Percentiles rank a stretch among this genome's conserved stretches.
Conservation (phyloP, 1,284 basidiomycete species). For the Bjerkandera adusta region DNA sequence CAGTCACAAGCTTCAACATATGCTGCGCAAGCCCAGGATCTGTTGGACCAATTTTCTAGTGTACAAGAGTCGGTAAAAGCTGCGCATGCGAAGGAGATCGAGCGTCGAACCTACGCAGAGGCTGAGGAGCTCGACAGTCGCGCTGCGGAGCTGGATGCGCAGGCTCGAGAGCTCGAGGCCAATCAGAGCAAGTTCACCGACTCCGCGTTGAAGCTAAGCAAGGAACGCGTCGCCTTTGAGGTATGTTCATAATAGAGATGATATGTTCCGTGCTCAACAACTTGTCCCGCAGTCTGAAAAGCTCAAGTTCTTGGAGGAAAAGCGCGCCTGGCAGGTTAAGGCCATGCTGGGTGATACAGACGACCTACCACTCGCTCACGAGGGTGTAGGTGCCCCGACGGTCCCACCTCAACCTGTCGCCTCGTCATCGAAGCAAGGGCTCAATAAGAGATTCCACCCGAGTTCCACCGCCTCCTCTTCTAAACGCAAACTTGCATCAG, state of each 20-base stretch:
- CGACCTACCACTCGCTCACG: slow-evolving; percentile 41
- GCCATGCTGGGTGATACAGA: slow-evolving; percentile 61
- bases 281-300: slow-evolving; percentile 51
- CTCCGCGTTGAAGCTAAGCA: slow-evolving; percentile 58
- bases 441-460: background rate
- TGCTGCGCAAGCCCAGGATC: slow-evolving; percentile 21
- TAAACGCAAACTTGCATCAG: too few species aligned
- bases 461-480: too few species aligned
- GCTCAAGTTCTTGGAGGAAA: slow-evolving; percentile 62
- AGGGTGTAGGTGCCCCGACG: slow-evolving; percentile 10
- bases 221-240: slow-evolving; percentile 68
- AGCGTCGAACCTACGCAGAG: slow-evolving; percentile 46
- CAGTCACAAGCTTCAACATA: slow-evolving; percentile 41
- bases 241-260: slow-evolving; percentile 36
- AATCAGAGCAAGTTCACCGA: slow-evolving; percentile 69
- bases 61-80: slow-evolving; percentile 17
- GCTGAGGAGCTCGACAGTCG: slow-evolving; percentile 22
- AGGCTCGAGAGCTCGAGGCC: slow-evolving; percentile 58
- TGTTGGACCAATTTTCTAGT: too few species aligned
- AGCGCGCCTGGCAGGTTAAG: slow-evolving; percentile 60
- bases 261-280: background rate
- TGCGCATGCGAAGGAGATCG: slow-evolving; percentile 47
- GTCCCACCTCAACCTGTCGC: background rate
- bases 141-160: too few species aligned
- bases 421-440: background rate